Evolutionary conservation across 108 stramenopile species (phyloP).

Genomic region (Nitzschia inconspicua): DNA sequence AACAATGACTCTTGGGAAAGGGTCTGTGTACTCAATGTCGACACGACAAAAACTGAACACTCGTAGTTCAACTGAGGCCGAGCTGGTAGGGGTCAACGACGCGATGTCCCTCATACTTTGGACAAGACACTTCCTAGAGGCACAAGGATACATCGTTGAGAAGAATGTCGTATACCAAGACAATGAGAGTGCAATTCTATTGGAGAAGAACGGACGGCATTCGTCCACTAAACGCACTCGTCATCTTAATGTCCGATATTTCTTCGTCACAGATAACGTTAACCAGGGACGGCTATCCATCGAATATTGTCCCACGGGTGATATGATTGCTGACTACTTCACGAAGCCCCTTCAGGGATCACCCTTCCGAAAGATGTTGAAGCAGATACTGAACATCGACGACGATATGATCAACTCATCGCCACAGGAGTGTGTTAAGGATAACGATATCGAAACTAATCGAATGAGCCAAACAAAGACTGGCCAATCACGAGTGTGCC

Average conservation of each 20-base stretch:
- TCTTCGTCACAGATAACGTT: constrained; percentile 39
- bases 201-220: constrained; percentile 39
- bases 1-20: constrained; percentile 21
- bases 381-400: neutral
- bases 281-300: constrained; percentile 22
- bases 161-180: constrained; percentile 40
- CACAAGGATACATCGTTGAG: constrained; percentile 35
- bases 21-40: constrained; percentile 6
- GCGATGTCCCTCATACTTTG: constrained; percentile 34
- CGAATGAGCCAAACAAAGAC: no score
- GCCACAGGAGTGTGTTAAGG: no score
- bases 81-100: constrained; percentile 32
- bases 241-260: constrained; percentile 45
- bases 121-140: constrained; percentile 35
- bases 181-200: constrained; percentile 40
- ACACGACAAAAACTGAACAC: constrained; percentile 34
- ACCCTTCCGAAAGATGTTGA: neutral
- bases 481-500: no score
- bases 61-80: constrained; percentile 34
- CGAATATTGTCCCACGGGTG: constrained; percentile 35
- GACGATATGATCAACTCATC: no score
- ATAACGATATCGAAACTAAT: no score
- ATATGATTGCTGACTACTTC: constrained; percentile 43
- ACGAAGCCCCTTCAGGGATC: constrained; percentile 33
- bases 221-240: constrained; percentile 22